A percentile compares a stretch with the other conserved stretches of the same genome.
Conservation (phyloP, 306 rosid genomes). For the Myrica gale region DNA sequence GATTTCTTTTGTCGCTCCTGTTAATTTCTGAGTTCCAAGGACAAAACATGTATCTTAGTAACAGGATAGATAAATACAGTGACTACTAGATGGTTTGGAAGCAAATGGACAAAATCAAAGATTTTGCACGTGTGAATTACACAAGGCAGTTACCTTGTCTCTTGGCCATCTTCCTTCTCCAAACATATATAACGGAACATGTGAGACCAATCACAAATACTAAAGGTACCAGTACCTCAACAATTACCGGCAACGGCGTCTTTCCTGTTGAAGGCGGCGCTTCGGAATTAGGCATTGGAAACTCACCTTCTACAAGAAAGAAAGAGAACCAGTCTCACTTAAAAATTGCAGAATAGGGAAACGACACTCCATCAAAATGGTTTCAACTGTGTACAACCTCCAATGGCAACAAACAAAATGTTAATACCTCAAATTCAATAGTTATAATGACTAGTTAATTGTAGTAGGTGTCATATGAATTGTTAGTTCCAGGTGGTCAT, state of each 20-base stretch:
- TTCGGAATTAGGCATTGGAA: background rate
- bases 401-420: background rate
- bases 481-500: too few relatives aligned
- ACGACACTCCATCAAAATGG: background rate
- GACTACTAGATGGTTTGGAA: background rate
- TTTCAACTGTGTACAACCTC: background rate
- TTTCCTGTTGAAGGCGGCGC: background rate
- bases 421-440: background rate
- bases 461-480: too few relatives aligned
- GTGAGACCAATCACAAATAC: background rate
- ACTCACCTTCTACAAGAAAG: background rate
- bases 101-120: background rate
- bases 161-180: slow-evolving; percentile 11
- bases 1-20: slow-evolving; percentile 5
- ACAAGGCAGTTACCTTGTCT: slow-evolving; percentile 19
- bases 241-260: background rate
- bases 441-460: too few relatives aligned
- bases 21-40: slow-evolving; percentile 24
- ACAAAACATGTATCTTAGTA: background rate
- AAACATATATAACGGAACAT: background rate
- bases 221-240: background rate
- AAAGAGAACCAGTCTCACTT: background rate
- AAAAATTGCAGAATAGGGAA: background rate
- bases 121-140: background rate
- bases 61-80: too few relatives aligned